These are phyloP conservation scores for Pseudocercospora macadamiae DNA, from an alignment of 2,329 filamentous ascomycete genomes.

Conservation along the genomic window DNA sequence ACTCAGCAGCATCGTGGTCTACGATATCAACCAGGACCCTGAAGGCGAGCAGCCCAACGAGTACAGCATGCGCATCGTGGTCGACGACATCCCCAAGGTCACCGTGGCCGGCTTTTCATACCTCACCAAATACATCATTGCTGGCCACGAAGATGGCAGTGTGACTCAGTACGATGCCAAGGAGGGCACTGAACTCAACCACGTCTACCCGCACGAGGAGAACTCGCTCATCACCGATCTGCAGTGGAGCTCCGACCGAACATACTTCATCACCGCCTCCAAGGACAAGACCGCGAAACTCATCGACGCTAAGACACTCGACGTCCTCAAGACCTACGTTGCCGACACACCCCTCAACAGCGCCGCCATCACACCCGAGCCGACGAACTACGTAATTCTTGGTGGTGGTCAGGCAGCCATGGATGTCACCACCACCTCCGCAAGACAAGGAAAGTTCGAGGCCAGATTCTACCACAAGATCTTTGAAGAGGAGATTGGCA, in stretches of 20 bases:
- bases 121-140: conserved; percentile 92
- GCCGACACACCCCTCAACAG: conserved; percentile 96
- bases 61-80: conserved; percentile 82
- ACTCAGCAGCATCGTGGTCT: conserved; percentile 88
- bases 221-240: conserved; percentile 85
- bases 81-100: conserved; percentile 87
- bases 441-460: conserved; percentile 98
- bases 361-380: conserved; percentile 89
- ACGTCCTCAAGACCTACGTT: conserved; percentile 88
- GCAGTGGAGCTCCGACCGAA: conserved; percentile 90
- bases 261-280: conserved; percentile 96
- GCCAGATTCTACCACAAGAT: conserved; percentile 99
- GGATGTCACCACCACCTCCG: conserved; percentile 94
- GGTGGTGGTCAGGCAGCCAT: conserved; percentile 98
- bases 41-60: conserved; percentile 84
- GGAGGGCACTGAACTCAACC: conserved; percentile 80
- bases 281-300: conserved; percentile 99
- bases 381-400: conserved; percentile 97
- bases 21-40: conserved; percentile 83
- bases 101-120: conserved; percentile 98
- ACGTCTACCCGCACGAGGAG: conserved; percentile 82
- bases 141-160: conserved; percentile 94
- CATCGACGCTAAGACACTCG: conserved; percentile 80
- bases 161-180: conserved; percentile 91
- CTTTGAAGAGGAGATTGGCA: conserved; percentile 97